A percentile compares a stretch with the other conserved stretches of the same genome.
Conservation (phyloP, 225 moss, liverwort and hornwort species). For the Marchantia polymorpha region DNA sequence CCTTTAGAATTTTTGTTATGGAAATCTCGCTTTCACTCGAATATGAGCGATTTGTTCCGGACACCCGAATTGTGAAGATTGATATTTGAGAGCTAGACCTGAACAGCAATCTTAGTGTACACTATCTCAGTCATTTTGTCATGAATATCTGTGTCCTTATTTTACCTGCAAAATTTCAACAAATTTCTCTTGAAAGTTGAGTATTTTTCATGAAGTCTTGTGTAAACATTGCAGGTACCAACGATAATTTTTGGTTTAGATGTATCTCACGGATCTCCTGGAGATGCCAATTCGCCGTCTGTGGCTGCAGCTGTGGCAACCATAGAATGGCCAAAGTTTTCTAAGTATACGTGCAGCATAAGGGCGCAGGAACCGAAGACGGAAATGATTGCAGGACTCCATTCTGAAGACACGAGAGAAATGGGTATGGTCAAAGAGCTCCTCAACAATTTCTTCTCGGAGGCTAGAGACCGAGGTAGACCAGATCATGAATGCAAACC, state of each 20-base stretch:
- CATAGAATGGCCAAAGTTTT: slow-evolving; percentile 70
- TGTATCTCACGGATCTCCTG: slow-evolving; percentile 80
- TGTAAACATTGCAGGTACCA: slow-evolving; percentile 23
- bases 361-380: slow-evolving; percentile 64
- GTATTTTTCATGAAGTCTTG: too few species aligned
- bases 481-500: slow-evolving; percentile 36
- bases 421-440: slow-evolving; percentile 89
- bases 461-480: not conserved
- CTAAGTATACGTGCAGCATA: slow-evolving; percentile 64
- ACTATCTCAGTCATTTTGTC: too few species aligned
- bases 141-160: too few species aligned
- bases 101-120: too few species aligned
- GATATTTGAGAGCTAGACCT: too few species aligned
- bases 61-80: too few species aligned
- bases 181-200: too few species aligned
- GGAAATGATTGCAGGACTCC: slow-evolving; percentile 79
- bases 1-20: not conserved
- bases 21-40: too few species aligned
- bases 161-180: too few species aligned
- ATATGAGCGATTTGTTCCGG: too few species aligned
- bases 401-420: slow-evolving; percentile 6
- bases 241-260: slow-evolving; percentile 97
- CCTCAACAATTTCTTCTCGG: slow-evolving; percentile 51
- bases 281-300: slow-evolving; percentile 72
- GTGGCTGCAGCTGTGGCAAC: slow-evolving; percentile 62